These are phyloP conservation scores for Epichloe gansuensis DNA, from an alignment of 2,329 filamentous ascomycete genomes.

Conservation along the genomic window DNA sequence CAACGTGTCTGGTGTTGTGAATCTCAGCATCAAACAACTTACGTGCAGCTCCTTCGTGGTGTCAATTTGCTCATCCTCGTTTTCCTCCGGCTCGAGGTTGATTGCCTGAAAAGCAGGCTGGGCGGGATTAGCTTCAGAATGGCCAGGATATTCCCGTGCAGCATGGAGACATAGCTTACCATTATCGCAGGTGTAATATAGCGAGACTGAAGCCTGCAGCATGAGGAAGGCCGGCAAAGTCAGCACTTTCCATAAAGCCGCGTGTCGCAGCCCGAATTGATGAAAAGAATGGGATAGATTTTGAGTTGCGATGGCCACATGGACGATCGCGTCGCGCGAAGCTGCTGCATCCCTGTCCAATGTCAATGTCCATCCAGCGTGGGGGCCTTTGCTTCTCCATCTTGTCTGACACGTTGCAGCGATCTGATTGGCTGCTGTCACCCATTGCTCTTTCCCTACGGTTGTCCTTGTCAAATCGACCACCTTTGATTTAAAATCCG, in stretches of 20 bases:
- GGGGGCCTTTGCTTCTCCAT: too few species aligned
- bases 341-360: neutral
- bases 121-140: constrained; percentile 1
- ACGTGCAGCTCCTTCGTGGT: constrained; percentile 88
- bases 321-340: neutral
- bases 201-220: neutral
- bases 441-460: too few species aligned
- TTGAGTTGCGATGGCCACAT: neutral
- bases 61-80: constrained; percentile 81
- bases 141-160: neutral
- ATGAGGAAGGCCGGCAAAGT: neutral
- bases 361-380: too few species aligned
- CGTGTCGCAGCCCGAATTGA: neutral
- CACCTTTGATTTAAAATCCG: too few species aligned
- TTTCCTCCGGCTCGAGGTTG: constrained; percentile 89
- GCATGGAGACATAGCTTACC: neutral
- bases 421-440: too few species aligned
- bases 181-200: neutral
- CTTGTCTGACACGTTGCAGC: too few species aligned
- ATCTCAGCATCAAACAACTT: constrained; percentile 6
- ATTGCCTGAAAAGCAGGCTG: constrained; percentile 69
- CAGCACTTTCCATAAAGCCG: neutral
- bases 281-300: neutral
- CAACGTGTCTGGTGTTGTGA: neutral
- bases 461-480: too few species aligned